Base-by-base conservation (phyloP, 2,329 filamentous ascomycete species). In the Mariannaea sp. region DNA sequence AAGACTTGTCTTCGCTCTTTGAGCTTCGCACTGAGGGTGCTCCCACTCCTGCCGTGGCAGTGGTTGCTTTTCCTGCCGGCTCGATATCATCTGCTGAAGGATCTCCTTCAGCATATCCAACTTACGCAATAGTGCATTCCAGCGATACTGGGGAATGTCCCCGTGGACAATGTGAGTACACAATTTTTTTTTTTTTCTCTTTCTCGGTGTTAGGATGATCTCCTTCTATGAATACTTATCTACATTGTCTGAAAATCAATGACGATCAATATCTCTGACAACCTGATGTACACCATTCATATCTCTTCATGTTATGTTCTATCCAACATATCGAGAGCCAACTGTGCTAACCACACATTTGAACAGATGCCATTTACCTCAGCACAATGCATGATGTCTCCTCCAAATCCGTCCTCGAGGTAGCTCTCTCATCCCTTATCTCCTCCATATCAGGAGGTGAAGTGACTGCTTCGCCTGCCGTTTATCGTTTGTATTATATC, bases 211-310 rank as follows among this genome's bases (percentile, higher is more conserved):
- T 80, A 88, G 92, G 93, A 97, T 97, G 92, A 96, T 80, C 75
- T 75, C 82, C 55, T 76, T 73, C 75, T 79, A 80, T 75, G 82
- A 95, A 94, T 90, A 92, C 92, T 97, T 97, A 97, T 97, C 93
- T 97, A 97, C 93, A 97, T 97, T 97, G 92, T 89, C 93, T 92
- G 93, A 96, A 88, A 77, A 77, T 73, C 81, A 82, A 77, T 96
- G 92, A 95, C 86, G 92, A 94, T 82, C 82, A 58, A 80, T 80
- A 80, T 83, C 85, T 92, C 88, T 93, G 87, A 93, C 86, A 90
- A 87, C 77, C 91, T 96, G 91, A 95, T 84, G 76, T 78, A 76
- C 74, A 68, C 60, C 51, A 38, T 24, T 67, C 61, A 59, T n/a
- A n/a, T 50, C 26, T 57, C 48, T 58, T 33, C 24, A 42, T 59